These are phyloP conservation scores for Fusarium cicatricum DNA, from an alignment of 2,329 filamentous ascomycete genomes.

Conservation along the genomic window DNA sequence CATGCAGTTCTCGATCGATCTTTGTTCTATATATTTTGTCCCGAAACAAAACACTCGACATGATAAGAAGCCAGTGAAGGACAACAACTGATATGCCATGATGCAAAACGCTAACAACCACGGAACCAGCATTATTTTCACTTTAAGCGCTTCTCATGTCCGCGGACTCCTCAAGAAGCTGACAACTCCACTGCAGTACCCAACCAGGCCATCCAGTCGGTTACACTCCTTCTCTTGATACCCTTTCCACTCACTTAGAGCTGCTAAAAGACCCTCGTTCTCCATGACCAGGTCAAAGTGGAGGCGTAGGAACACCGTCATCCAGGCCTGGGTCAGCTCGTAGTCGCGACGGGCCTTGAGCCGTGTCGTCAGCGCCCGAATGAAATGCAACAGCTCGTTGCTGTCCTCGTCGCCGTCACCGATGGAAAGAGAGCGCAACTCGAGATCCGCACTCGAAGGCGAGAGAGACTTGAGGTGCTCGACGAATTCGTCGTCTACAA, in stretches of 20 bases:
- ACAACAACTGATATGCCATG: constrained; percentile 13
- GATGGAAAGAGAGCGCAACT: constrained; percentile 79
- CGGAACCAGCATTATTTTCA: background rate
- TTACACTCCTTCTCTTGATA: constrained; percentile 76
- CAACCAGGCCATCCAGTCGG: constrained; percentile 78
- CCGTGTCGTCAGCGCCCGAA: constrained; percentile 78
- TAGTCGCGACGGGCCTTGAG: constrained; percentile 80
- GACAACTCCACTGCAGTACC: constrained; percentile 88
- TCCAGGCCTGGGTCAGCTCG: constrained; percentile 95
- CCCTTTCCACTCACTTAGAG: constrained; percentile 73
- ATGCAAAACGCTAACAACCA: constrained; percentile 20
- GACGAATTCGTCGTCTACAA: constrained; percentile 70
- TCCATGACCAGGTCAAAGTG: constrained; percentile 69
- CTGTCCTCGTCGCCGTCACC: constrained; percentile 57
- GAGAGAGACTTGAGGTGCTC: constrained; percentile 81
- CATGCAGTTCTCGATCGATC: background rate
- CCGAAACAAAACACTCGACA: background rate
- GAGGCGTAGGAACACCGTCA: constrained; percentile 88
- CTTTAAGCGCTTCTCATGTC: constrained; percentile 48
- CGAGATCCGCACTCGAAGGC: constrained; percentile 87
- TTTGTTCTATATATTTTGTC: background rate
- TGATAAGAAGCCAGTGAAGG: background rate
- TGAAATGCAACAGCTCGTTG: constrained; percentile 81
- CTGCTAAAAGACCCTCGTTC: constrained; percentile 61
- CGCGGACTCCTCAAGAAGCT: constrained; percentile 76